Percentiles rank a stretch among this genome's conserved stretches.
Conservation (phyloP, 1,284 basidiomycete species). For the Ganoderma multipileum region DNA sequence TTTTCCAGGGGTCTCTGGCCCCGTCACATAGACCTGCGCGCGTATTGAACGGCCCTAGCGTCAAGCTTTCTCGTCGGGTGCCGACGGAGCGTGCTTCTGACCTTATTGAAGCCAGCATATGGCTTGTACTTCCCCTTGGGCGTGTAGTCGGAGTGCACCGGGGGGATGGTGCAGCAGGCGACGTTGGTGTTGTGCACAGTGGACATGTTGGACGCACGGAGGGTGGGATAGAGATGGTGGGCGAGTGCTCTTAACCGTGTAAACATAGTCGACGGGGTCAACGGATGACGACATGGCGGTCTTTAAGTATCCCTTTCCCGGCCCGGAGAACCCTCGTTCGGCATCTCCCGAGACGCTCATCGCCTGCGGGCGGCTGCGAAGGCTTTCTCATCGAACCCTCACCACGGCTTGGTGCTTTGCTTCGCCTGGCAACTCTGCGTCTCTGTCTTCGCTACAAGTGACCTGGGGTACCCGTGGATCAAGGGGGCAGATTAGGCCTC, state of each 20-base stretch:
- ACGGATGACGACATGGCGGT: constrained; percentile 24
- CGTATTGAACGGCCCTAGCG: constrained; percentile 17
- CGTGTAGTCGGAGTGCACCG: constrained; percentile 57
- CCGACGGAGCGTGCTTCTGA: constrained; percentile 18
- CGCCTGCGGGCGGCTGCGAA: constrained; percentile 6
- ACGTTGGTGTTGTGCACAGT: constrained; percentile 59
- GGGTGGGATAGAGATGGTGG: constrained; percentile 46
- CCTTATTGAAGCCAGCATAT: constrained; percentile 47
- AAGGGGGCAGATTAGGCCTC: constrained; percentile 44
- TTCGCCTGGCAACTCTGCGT: constrained; percentile 51
- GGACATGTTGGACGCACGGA: constrained; percentile 44
- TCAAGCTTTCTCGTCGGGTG: not conserved
- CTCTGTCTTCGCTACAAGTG: constrained; percentile 36
- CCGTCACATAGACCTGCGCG: constrained; percentile 56
- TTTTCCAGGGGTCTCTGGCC: constrained; percentile 49
- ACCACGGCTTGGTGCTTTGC: constrained; percentile 44
- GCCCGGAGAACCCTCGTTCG: constrained; percentile 16
- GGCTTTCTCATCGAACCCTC: constrained; percentile 40
- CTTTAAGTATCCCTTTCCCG: constrained; percentile 8
- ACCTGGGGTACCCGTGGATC: constrained; percentile 57
- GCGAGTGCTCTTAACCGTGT: constrained; percentile 49
- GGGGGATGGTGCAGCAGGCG: constrained; percentile 67
- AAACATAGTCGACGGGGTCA: constrained; percentile 41
- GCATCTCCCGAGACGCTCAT: constrained; percentile 20
- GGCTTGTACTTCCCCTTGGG: constrained; percentile 57